Conservation (phyloP, 352 stramenopile species). For the Phytophthora pinifolia region DNA sequence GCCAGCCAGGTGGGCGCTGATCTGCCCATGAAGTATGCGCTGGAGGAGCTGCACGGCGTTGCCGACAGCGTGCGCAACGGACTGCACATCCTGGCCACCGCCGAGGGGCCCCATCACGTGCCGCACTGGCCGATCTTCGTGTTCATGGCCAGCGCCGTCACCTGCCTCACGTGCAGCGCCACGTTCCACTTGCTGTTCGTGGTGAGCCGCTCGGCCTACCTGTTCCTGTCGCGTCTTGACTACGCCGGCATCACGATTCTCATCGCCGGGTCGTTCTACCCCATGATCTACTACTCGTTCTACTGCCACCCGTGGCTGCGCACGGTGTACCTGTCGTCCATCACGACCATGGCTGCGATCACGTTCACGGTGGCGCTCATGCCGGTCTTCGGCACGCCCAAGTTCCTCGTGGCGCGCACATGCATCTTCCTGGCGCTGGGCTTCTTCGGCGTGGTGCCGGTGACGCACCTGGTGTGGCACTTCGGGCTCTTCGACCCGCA, state of each 20-base stretch:
- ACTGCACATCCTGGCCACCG: constrained; percentile 67
- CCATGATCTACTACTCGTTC: constrained; percentile 90
- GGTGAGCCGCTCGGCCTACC: constrained; percentile 68
- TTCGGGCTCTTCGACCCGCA: constrained; percentile 81
- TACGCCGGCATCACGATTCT: constrained; percentile 88
- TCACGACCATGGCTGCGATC: constrained; percentile 64
- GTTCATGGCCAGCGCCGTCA: constrained; percentile 82
- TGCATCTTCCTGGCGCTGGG: constrained; percentile 77
- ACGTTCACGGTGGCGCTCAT: constrained; percentile 75
- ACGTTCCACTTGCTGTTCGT: constrained; percentile 88
- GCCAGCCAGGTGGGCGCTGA: constrained; percentile 75
- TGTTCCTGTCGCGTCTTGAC: constrained; percentile 80
- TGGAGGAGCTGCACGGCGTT: constrained; percentile 73
- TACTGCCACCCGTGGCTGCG: constrained; percentile 77
- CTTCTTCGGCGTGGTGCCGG: constrained; percentile 81
- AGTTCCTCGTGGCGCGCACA: constrained; percentile 71
- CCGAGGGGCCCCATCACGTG: constrained; percentile 68
- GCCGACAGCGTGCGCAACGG: constrained; percentile 81
- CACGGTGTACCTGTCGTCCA: constrained; percentile 64
- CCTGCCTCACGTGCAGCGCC: constrained; percentile 81
- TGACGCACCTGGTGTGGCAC: constrained; percentile 74
- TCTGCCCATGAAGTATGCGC: constrained; percentile 69
- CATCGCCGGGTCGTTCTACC: constrained; percentile 85
- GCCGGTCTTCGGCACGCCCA: constrained; percentile 68
- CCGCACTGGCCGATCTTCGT: constrained; percentile 85